Base-by-base conservation (phyloP, 2,329 filamentous ascomycete species). In the Diatrype stigma region DNA sequence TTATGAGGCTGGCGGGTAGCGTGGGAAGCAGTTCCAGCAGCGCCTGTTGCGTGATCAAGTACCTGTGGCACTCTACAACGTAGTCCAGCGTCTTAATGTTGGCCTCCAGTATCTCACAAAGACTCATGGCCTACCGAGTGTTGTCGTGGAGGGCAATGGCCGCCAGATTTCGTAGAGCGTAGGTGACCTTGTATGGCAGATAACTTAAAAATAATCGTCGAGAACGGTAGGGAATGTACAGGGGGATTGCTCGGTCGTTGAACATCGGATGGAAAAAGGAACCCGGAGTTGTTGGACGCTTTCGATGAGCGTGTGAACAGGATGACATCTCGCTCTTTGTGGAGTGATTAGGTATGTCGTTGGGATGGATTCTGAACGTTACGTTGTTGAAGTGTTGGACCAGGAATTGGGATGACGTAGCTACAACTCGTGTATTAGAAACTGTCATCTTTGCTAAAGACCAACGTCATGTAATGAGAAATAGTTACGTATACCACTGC, bases 161-260 rank as follows among this genome's bases (percentile, higher is more conserved):
- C 6, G 30, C 19, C 17, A 42, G 38, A 17, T 49, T 21, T 10
- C 47, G 47, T 14, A 49, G 4, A 6, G 8, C 17, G 35, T 14
- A 49, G 3, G 26, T 34, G n/a, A 35, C 47, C 5, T 26, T 22
- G 47, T 49, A n/a, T 17, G 44, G 35, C 7, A 49, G 37, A 23
- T 42, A 7, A n/a, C n/a, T n/a, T n/a, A n/a, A 10, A 42, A 7
- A 21, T 49, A 49, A 8, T 42, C 35, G 19, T 37, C 6, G 8
- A 49, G 17, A 10, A 49, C 11, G n/a, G 44, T 42, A n/a, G 47
- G 47, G 26, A 44, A 49, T 17, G 44, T 44, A 35, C 47, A 49
- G 8, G 44, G 17, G n/a, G 47, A n/a, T n/a, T n/a, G n/a, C n/a
- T n/a, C n/a, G 47, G 14, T 49, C 22, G 21, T 17, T 37, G 34